These are phyloP conservation scores for Kwoniella shandongensis DNA, from an alignment of 768 basidiomycete genomes.

Conservation along the genomic window DNA sequence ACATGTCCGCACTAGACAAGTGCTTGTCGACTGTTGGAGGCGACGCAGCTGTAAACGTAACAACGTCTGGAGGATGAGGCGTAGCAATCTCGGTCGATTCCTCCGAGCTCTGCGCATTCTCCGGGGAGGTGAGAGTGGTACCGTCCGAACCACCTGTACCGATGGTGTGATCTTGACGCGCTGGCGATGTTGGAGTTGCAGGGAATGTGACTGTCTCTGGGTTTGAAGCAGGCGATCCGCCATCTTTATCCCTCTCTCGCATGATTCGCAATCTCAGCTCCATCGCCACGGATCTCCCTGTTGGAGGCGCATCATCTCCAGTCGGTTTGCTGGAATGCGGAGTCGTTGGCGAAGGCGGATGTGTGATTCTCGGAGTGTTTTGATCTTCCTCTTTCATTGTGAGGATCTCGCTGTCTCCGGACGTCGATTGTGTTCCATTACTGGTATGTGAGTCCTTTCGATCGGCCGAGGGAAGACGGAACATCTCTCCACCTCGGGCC, in stretches of 20 bases:
- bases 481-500: neutral
- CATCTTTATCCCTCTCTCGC: slow-evolving; percentile 20
- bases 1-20: neutral
- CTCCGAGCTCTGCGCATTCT: slow-evolving; percentile 14
- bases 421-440: neutral
- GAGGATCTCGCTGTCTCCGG: neutral
- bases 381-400: slow-evolving; percentile 9
- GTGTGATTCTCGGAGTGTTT: slow-evolving; percentile 7
- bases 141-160: neutral
- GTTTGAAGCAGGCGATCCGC: too few relatives aligned
- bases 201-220: too few relatives aligned
- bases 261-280: slow-evolving; percentile 26
- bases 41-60: slow-evolving; percentile 9
- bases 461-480: slow-evolving; percentile 12
- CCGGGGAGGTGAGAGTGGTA: neutral
- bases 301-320: neutral
- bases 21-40: neutral
- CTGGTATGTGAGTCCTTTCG: neutral
- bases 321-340: slow-evolving; percentile 3
- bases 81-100: slow-evolving; percentile 27
- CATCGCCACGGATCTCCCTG: slow-evolving; percentile 23
- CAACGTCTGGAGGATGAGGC: slow-evolving; percentile 11
- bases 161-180: neutral
- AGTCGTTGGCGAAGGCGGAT: slow-evolving; percentile 1
- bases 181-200: too few relatives aligned